Evolutionary conservation across 2,329 filamentous ascomycete genomes (phyloP).

Genomic region (Pseudohalonectria lignicola): DNA sequence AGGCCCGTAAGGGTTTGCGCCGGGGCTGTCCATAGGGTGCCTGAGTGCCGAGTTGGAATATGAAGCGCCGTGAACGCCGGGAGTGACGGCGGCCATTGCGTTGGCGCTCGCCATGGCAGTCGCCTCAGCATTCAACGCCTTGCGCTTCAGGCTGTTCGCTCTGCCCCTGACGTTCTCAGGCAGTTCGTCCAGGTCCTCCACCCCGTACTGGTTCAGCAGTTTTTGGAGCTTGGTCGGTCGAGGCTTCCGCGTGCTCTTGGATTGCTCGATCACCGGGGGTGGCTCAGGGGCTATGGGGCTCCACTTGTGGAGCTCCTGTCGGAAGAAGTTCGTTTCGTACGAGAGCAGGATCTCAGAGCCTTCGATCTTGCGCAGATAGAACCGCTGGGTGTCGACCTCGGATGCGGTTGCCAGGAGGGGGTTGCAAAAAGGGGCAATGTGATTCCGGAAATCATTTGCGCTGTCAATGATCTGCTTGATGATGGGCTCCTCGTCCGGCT

Average conservation of each 20-base stretch:
- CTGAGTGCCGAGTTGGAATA: too few relatives aligned
- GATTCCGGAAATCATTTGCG: conserved; percentile 73
- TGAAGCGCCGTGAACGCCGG: too few relatives aligned
- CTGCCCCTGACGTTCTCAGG: conserved; percentile 76
- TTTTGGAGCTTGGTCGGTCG: conserved; percentile 96
- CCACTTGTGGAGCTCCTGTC: conserved; percentile 91
- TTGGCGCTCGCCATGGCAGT: conserved; percentile 26
- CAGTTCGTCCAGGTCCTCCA: conserved; percentile 82
- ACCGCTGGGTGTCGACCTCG: conserved; percentile 81
- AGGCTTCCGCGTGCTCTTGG: conserved; percentile 87
- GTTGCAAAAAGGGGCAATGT: conserved; percentile 71
- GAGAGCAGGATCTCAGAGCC: conserved; percentile 87
- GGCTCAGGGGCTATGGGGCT: conserved; percentile 78
- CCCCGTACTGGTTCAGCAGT: conserved; percentile 77
- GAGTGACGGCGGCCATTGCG: too few relatives aligned
- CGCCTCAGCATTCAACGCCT: conserved; percentile 50
- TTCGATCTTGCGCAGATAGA: conserved; percentile 94
- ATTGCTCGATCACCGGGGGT: conserved; percentile 77
- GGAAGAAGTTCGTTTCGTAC: conserved; percentile 94
- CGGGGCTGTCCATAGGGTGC: too few relatives aligned
- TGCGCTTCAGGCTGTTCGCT: conserved; percentile 61
- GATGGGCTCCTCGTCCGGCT: conserved; percentile 86
- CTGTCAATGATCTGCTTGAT: conserved; percentile 79
- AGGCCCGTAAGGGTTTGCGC: too few relatives aligned
- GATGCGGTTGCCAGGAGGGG: conserved; percentile 70